phyloP scores from a whole-genome alignment of 2,329 filamentous ascomycete genomes.

The Aspergillus sp. region DNA sequence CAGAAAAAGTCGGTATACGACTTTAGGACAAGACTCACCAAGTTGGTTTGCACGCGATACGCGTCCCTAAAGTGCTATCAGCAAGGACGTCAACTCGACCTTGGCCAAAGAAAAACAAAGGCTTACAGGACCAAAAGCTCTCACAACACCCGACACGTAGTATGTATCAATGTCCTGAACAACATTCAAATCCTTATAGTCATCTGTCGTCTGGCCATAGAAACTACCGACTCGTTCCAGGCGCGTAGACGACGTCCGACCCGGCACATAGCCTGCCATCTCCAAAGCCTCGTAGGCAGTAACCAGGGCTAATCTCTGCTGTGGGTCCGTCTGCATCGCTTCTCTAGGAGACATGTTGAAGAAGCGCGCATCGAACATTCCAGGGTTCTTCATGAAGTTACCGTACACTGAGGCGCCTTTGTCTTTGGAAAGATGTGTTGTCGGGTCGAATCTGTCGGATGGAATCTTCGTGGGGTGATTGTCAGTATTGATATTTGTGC shows the following conservation, averaged over 20 bases:
- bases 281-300: slow-evolving; percentile 68
- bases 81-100: slow-evolving; percentile 57
- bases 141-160: slow-evolving; percentile 62
- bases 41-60: not conserved
- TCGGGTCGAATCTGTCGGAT: slow-evolving; percentile 65
- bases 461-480: slow-evolving; percentile 53
- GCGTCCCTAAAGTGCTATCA: not conserved
- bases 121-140: slow-evolving; percentile 55
- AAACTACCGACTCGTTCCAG: slow-evolving; percentile 66
- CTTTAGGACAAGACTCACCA: slow-evolving; percentile 39
- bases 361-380: slow-evolving; percentile 70
- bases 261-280: slow-evolving; percentile 31
- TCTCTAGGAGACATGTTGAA: slow-evolving; percentile 78
- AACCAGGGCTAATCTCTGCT: slow-evolving; percentile 53
- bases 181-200: slow-evolving; percentile 66
- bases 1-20: slow-evolving; percentile 69
- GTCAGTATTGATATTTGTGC: not conserved
- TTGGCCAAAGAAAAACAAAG: not conserved
- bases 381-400: slow-evolving; percentile 69
- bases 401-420: slow-evolving; percentile 69
- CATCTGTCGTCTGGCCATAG: slow-evolving; percentile 71
- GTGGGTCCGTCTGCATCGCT: slow-evolving; percentile 67
- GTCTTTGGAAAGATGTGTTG: slow-evolving; percentile 65
- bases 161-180: slow-evolving; percentile 68
- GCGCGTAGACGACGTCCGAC: slow-evolving; percentile 65